phyloP scores from a whole-genome alignment of 2,329 filamentous ascomycete species.

The Botrytis fragariae region DNA sequence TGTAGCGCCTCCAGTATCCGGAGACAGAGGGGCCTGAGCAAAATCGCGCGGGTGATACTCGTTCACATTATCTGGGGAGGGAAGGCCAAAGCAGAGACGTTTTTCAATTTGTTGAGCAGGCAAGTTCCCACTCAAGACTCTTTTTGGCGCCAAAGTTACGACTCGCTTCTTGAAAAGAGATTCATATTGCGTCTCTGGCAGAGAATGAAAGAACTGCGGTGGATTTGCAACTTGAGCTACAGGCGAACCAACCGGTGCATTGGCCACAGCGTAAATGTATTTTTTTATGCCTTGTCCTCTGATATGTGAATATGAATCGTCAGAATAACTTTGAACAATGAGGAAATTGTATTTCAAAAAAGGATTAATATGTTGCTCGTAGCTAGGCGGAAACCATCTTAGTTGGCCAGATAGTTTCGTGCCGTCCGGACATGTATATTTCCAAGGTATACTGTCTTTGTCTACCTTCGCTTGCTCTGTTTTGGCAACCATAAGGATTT shows the following conservation, averaged over 20 bases:
- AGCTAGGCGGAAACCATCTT: neutral
- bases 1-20: too few relatives aligned
- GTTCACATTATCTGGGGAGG: too few relatives aligned
- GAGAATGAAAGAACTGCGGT: neutral
- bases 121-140: too few relatives aligned
- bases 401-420: neutral
- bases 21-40: rapidly evolving
- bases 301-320: neutral
- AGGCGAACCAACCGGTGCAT: neutral
- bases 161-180: too few relatives aligned
- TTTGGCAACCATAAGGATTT: neutral
- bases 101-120: too few relatives aligned
- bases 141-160: neutral
- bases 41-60: too few relatives aligned
- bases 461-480: neutral
- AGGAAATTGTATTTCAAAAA: neutral
- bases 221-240: neutral
- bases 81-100: too few relatives aligned
- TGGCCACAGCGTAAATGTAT: neutral
- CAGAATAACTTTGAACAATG: neutral
- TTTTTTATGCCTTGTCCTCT: rapidly evolving
- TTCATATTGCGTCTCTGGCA: neutral
- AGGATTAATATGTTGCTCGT: neutral
- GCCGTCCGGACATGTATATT: neutral
- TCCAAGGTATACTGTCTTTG: neutral